phyloP scores from a whole-genome alignment of 148 eudicot genomes.

The Heliosperma pusillum region DNA sequence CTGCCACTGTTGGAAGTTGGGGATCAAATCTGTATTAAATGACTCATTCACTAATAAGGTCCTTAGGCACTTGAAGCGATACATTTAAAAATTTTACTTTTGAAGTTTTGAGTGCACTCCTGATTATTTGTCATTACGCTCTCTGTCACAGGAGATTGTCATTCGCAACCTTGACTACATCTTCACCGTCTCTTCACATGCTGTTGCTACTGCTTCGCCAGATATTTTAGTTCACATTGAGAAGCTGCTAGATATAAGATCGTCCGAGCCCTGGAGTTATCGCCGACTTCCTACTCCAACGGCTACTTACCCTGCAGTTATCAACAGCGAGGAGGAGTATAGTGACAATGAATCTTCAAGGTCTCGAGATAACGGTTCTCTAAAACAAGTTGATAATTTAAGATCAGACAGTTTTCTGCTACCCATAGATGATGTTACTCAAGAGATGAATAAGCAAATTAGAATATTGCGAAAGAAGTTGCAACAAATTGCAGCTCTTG shows the following conservation, averaged over 20 bases:
- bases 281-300: conserved; percentile 91
- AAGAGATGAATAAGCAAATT: conserved; percentile 53
- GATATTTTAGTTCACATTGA: conserved; percentile 74
- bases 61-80: too few relatives aligned
- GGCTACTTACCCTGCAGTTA: conserved; percentile 80
- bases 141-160: conserved; percentile 61
- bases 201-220: conserved; percentile 58
- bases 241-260: conserved; percentile 63
- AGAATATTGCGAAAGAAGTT: conserved; percentile 75
- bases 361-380: conserved; percentile 41
- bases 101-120: not conserved
- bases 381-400: conserved; percentile 31
- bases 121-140: not conserved
- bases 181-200: conserved; percentile 54
- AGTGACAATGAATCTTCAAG: conserved; percentile 52
- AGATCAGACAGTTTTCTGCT: conserved; percentile 58
- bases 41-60: too few relatives aligned
- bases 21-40: too few relatives aligned
- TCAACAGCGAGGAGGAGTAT: conserved; percentile 81
- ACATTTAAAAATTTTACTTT: too few relatives aligned
- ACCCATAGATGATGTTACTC: conserved; percentile 37
- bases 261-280: conserved; percentile 90
- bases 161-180: conserved; percentile 87
- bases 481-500: conserved; percentile 97
- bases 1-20: too few relatives aligned